phyloP scores from a whole-genome alignment of 75 land plant species.

The Sequoiadendron giganteum region DNA sequence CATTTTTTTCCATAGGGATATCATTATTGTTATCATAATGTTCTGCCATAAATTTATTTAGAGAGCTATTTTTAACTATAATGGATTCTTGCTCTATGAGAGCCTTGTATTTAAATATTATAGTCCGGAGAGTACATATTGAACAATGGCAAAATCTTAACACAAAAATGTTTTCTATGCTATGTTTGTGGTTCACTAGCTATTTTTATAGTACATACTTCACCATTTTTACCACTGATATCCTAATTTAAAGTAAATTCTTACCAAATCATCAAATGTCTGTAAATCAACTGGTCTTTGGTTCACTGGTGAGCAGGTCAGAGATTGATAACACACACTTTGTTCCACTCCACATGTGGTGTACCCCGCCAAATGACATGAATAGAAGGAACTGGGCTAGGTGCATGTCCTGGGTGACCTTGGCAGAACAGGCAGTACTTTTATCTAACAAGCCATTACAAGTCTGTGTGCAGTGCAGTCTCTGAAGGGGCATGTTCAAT shows the following conservation, averaged over 20 bases:
- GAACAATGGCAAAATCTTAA: no score
- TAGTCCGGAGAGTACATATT: no score
- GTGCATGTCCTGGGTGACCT: neutral
- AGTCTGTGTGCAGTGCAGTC: neutral
- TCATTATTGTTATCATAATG: no score
- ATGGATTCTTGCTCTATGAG: no score
- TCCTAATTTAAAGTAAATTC: neutral
- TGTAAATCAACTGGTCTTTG: neutral
- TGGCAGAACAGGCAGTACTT: neutral
- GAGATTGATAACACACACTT: neutral
- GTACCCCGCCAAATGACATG: neutral
- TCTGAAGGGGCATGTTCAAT: neutral
- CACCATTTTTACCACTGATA: neutral
- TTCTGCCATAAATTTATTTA: no score
- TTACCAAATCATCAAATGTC: neutral
- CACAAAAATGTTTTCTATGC: no score
- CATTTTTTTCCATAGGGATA: no score
- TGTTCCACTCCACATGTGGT: neutral
- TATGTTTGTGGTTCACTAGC: no score
- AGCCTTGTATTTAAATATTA: no score
- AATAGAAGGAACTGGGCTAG: neutral
- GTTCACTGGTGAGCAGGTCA: neutral
- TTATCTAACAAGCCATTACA: neutral
- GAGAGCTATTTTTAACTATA: no score
- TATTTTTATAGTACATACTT: neutral